Evolutionary conservation across 2,329 filamentous ascomycete species (phyloP), one percentile per base, ranked within the genome.

Genomic region (Claviceps paspali): DNA sequence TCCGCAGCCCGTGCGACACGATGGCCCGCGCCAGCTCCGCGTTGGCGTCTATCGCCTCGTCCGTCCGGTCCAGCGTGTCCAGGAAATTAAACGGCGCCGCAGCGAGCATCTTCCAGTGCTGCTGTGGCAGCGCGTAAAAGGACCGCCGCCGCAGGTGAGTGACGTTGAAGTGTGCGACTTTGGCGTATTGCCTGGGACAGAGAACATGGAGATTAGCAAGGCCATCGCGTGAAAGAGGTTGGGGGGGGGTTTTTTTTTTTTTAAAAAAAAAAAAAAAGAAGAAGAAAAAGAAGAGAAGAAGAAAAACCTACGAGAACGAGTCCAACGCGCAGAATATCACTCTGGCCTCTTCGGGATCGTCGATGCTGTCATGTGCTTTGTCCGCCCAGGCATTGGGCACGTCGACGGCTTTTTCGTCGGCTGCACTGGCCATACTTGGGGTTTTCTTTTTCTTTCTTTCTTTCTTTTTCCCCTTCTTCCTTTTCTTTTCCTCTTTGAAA

Each of bases 61-160:
- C 92, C 10, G 92, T 73, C 34, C 70, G 71, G 46, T 80, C 73
- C 26, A 98, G 72, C 0, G 77, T 84, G 26, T 86, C 75, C 6
- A 93, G 70, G 37, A 91, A 76, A 40, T 76, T 82, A 63, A 96
- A 92, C 0, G 87, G 88, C 0, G 82, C 77, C 4, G 70, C 70
- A 0, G 85, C 78, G 1, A 98, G 72, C 52, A 93, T 70, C 50
- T 82, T 73, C 77, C 85, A 91, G 55, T 98, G 87, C 2, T 70
- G 65, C 41, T 79, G 76, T 1, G 88, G 85, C 5, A 98, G 68
- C 7, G 86, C 82, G 56, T 96, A 98, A 60, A 98, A 95, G 11
- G 85, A 81, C 57, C 91, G 86, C 21, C 92, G 78, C 17, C 91
- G 79, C 14, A 87, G 70, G 57, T 96, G 88, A 4, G 88, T 96